Base-by-base conservation (phyloP, 2,329 filamentous ascomycete species). In the Colletotrichum simmondsii region DNA sequence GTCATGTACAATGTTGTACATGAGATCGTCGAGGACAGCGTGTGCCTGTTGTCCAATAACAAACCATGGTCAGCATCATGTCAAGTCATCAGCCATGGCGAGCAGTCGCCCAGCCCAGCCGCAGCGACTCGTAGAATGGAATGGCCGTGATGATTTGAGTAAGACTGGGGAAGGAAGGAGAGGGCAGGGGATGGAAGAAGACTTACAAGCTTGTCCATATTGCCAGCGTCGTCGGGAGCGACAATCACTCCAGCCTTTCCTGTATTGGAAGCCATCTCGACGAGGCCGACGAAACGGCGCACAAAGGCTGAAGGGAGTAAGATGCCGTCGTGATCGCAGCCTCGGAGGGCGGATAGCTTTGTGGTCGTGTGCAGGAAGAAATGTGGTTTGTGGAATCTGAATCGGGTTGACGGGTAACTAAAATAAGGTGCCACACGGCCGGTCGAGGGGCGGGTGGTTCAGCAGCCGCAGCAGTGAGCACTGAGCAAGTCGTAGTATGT, bases 1-100 rank as follows among this genome's bases (percentile, higher is more conserved):
- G 80, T 94, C 92, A 81, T 93, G 92, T 76, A 95, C 88, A 78
- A 95, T 89, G 81, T 94, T 95, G 85, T 93, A 91, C 74, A 96
- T 85, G 68, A 92, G 83, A 79, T 95, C 93, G 78, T 95, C 92
- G 78, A 96, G 87, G 73, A 96, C 89, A 26, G 88, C 84, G 79
- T 91, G 88, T 75, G 91, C 86, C 91, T 92, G 76, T 49, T 42
- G 65, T 24, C 28, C 62, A 58, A 64, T 68, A 59, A 32, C 63
- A 68, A 35, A 68, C 63, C 28, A 28, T 49, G 59, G 53, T 69
- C 53, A 68, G 74, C 65, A 69, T 59, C 54, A 49, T 42, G 16
- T 54, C 59, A 64, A 49, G 11, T 42, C 59, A 59, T 65, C 62
- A 28, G 24, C 64, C 30, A 22, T 22, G 32, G 30, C 28, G 53